phyloP scores from a whole-genome alignment of 2,329 filamentous ascomycete genomes.

The Podosphaera xanthii region DNA sequence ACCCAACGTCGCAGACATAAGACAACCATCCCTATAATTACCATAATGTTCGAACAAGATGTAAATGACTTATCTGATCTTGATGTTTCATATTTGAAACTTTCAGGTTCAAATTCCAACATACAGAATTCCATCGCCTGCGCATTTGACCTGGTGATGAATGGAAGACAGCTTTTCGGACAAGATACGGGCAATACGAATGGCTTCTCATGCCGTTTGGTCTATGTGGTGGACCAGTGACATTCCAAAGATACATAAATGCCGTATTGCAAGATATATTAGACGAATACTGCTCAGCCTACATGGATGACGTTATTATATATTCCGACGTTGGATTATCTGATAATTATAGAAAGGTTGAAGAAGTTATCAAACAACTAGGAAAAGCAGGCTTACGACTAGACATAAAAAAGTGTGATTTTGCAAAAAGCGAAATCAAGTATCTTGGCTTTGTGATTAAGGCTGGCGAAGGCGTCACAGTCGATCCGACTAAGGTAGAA shows the following conservation, averaged over 20 bases:
- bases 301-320: background rate
- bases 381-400: background rate
- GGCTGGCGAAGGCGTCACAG: background rate
- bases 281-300: background rate
- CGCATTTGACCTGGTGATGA: background rate
- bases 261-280: background rate
- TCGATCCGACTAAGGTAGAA: background rate
- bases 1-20: too few species aligned
- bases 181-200: background rate
- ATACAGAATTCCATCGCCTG: background rate
- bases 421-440: background rate
- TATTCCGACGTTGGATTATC: background rate
- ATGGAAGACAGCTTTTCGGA: background rate
- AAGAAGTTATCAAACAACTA: slow-evolving; percentile 2
- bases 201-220: background rate
- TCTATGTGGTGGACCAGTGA: background rate
- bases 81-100: too few species aligned
- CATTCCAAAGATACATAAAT: background rate
- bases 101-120: too few species aligned
- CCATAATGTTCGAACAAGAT: too few species aligned
- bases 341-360: slow-evolving; percentile 1
- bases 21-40: too few species aligned
- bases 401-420: background rate
- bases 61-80: too few species aligned
- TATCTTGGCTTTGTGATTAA: background rate